Evolutionary conservation across 2,329 filamentous ascomycete species (phyloP).

Genomic region (Aspergillus sp.): DNA sequence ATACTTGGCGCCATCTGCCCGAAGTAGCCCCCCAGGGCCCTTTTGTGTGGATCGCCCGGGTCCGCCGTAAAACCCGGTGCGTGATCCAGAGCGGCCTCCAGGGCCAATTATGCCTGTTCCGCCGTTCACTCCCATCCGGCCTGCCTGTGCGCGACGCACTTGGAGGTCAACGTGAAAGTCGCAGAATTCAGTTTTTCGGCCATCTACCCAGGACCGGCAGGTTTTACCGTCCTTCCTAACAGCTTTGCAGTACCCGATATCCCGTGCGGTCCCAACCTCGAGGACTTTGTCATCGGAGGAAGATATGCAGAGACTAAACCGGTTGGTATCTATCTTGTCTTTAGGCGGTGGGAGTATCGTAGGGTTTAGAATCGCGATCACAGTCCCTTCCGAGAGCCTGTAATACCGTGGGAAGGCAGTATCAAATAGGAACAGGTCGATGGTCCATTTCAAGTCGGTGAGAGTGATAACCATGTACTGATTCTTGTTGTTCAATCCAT

Average conservation of each 20-base stretch:
- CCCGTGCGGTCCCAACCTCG: conserved; percentile 80
- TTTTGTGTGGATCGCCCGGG: conserved; percentile 19
- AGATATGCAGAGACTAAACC: conserved; percentile 81
- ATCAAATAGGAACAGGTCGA: conserved; percentile 91
- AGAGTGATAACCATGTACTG: conserved; percentile 94
- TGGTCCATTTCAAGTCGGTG: conserved; percentile 83
- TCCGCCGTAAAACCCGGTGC: conserved; percentile 42
- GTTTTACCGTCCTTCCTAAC: conserved; percentile 78
- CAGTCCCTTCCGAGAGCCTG: conserved; percentile 87
- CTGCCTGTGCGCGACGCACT: conserved; percentile 66
- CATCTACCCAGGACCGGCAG: conserved; percentile 85
- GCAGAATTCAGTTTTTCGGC: conserved; percentile 83
- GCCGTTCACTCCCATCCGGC: conserved; percentile 76
- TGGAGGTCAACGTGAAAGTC: conserved; percentile 88
- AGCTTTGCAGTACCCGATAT: conserved; percentile 85
- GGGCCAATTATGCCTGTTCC: conserved; percentile 56
- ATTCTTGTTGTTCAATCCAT: conserved; percentile 58
- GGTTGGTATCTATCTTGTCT: conserved; percentile 72
- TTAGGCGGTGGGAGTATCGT: conserved; percentile 83
- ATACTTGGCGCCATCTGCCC: conserved; percentile 38
- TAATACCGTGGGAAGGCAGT: conserved; percentile 89
- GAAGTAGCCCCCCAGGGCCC: conserved; percentile 25
- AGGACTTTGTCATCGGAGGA: conserved; percentile 86
- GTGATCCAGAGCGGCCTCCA: conserved; percentile 38
- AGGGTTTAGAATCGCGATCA: conserved; percentile 90